Percentiles rank a stretch among this genome's conserved stretches.
Conservation (phyloP, 805 yeast genomes). For the Wickerhamomyces tratensis region DNA sequence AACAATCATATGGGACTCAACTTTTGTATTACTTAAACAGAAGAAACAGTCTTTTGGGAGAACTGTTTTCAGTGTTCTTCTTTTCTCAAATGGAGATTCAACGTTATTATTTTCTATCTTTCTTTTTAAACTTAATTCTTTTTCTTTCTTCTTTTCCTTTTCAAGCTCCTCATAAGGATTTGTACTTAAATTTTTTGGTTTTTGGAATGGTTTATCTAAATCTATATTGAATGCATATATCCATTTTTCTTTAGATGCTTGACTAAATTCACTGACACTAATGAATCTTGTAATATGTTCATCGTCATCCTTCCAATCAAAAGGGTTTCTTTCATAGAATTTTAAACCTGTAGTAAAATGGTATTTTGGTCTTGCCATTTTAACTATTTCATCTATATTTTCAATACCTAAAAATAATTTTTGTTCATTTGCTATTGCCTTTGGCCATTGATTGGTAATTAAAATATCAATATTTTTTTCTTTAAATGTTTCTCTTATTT, state of each 20-base stretch:
- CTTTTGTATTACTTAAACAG: slow-evolving; percentile 70
- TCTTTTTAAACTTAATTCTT: slow-evolving; percentile 6
- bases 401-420: slow-evolving; percentile 35
- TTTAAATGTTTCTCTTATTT: slow-evolving; percentile 12
- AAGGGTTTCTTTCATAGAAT: slow-evolving; percentile 46
- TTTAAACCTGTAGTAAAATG: slow-evolving; percentile 52
- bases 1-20: slow-evolving; percentile 72
- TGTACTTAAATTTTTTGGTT: slow-evolving; percentile 16
- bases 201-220: slow-evolving; percentile 14
- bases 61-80: slow-evolving; percentile 21
- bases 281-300: slow-evolving; percentile 49
- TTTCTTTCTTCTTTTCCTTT: not conserved
- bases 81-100: not conserved
- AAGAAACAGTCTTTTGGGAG: slow-evolving; percentile 65
- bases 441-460: slow-evolving; percentile 54
- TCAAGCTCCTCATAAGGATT: slow-evolving; percentile 21
- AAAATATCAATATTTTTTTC: slow-evolving; percentile 40
- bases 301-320: slow-evolving; percentile 36
- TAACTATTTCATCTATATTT: slow-evolving; percentile 36
- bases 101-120: slow-evolving; percentile 3
- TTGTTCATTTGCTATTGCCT: slow-evolving; percentile 34
- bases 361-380: slow-evolving; percentile 46
- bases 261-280: slow-evolving; percentile 50
- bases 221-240: slow-evolving; percentile 59
- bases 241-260: slow-evolving; percentile 45